phyloP scores from a whole-genome alignment of 108 stramenopile species.

The Skeletonema grethae region DNA sequence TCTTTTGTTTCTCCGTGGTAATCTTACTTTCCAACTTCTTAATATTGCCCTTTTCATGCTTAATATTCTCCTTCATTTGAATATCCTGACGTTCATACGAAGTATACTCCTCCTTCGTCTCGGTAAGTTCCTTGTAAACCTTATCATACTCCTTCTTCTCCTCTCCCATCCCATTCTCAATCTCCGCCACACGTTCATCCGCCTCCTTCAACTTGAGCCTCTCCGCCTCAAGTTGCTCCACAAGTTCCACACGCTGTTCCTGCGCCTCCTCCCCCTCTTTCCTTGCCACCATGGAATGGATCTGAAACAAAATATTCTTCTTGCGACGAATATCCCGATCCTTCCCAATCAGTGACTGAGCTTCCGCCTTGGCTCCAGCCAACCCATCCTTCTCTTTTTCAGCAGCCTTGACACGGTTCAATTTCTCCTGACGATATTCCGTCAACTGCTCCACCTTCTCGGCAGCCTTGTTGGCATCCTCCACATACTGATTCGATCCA shows the following conservation, averaged over 20 bases:
- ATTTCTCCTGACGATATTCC: constrained; percentile 85
- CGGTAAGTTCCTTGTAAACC: constrained; percentile 59
- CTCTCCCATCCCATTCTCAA: constrained; percentile 60
- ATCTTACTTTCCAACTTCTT: constrained; percentile 83
- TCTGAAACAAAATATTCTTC: constrained; percentile 89
- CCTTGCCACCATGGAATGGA: constrained; percentile 56
- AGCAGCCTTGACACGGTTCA: constrained; percentile 95
- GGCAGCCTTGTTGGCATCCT: constrained; percentile 82
- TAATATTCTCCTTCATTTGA: constrained; percentile 91
- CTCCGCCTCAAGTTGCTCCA: constrained; percentile 51
- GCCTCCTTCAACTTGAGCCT: constrained; percentile 50
- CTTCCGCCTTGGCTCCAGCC: constrained; percentile 90
- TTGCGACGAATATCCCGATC: constrained; percentile 89
- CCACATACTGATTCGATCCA: constrained; percentile 93
- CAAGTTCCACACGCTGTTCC: constrained; percentile 50
- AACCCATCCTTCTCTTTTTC: constrained; percentile 95
- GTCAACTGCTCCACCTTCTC: constrained; percentile 84
- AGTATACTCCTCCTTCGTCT: constrained; percentile 87
- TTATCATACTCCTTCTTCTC: constrained; percentile 69
- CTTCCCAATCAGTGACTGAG: constrained; percentile 81
- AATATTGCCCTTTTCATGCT: constrained; percentile 72
- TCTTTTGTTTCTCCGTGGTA: constrained; percentile 68
- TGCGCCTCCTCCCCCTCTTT: constrained; percentile 44
- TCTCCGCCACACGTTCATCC: constrained; percentile 59
- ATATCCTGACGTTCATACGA: constrained; percentile 93